phyloP scores from a whole-genome alignment of 306 rosid genomes.

The Prunus mongolica region DNA sequence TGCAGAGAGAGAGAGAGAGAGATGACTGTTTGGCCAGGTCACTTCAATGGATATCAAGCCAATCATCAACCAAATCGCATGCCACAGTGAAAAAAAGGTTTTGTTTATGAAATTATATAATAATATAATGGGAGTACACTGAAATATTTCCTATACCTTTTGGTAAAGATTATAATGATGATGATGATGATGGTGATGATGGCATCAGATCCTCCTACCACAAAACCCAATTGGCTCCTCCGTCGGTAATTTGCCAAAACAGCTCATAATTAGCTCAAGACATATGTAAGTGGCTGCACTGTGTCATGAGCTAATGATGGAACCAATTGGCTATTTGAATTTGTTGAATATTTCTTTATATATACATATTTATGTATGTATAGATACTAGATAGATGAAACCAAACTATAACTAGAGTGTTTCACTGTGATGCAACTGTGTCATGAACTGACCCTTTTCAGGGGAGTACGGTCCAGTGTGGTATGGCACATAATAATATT shows the following conservation, averaged over 20 bases:
- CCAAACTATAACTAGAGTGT: background rate
- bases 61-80: slow-evolving; percentile 36
- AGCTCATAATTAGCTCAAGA: background rate
- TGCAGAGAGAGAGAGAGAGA: background rate
- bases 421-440: too few relatives aligned
- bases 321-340: background rate
- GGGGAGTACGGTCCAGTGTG: too few relatives aligned
- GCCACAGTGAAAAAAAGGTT: slow-evolving; percentile 30
- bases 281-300: background rate
- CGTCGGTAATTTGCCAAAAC: background rate
- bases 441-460: too few relatives aligned
- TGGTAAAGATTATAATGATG: slow-evolving; percentile 4
- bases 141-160: slow-evolving; percentile 1
- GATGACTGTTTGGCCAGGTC: background rate
- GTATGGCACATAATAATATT: too few relatives aligned
- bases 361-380: too few relatives aligned
- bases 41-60: slow-evolving; percentile 3
- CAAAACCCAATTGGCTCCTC: background rate
- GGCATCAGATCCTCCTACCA: background rate
- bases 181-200: background rate
- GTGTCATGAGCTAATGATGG: background rate
- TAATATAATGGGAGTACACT: background rate
- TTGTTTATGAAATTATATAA: slow-evolving; percentile 22
- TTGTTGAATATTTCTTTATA: background rate
- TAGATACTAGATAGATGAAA: background rate